Evolutionary conservation across 805 yeast species (phyloP), one percentile per base, ranked within the genome.

Genomic region (Kuraishia piskuri): DNA sequence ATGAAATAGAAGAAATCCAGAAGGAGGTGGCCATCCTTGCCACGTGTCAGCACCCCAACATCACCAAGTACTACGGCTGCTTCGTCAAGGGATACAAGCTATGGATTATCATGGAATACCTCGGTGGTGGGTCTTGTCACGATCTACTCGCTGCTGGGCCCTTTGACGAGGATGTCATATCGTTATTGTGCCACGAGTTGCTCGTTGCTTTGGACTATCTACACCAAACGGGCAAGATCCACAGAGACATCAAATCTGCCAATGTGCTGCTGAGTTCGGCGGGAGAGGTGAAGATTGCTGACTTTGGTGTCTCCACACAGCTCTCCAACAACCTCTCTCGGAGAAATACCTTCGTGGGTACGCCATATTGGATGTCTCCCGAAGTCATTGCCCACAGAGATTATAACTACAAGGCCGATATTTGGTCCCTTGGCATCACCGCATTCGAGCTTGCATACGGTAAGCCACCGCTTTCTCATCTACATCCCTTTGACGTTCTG

Each of bases 291-390:
- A 89, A 88, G 63, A 76, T 94, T 45, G 92, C 98, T 75, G 99
- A 94, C 68, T 94, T 92, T 68, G 98, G 98, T 1, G 97, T 92
- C 10, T 96, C 98, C 1, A 88, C 97, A 0, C 87, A 84, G 59
- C 74, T 69, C 3, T 75, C 83, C 1, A 84, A 83, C 51, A 75
- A 79, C 59, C 69, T 80, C 54, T 74, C 80, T 19, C 74, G 82
- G 54, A 54, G 74, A 48, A 73, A 76, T 64, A 70, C 85, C 0
- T 74, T 79, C 62, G 84, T 80, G 2, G 85, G 85, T 0, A 80
- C 85, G 0, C 84, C 85, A 0, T 79, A 79, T 59, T 80, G 84
- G 83, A 79, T 80, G 84, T 81, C 85, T 0, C 85, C 85, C 0
- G 85, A 80, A 54, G 79, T 80, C 1, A 79, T 80, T 23, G 62